These are phyloP conservation scores for Ogataea polymorpha DNA, from an alignment of 805 yeast species.

Conservation along the genomic window DNA sequence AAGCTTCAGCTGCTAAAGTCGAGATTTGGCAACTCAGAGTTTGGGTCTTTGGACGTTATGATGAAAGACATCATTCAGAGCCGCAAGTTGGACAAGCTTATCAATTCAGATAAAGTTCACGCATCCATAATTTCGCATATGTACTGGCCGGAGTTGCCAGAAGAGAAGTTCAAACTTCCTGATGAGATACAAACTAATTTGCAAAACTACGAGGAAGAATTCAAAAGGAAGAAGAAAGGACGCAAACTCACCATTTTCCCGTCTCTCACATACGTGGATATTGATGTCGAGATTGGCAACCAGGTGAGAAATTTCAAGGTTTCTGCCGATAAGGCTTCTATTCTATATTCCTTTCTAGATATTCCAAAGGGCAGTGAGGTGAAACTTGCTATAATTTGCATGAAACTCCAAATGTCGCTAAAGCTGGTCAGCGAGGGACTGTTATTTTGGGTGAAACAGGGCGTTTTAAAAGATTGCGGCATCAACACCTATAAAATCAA, in stretches of 20 bases:
- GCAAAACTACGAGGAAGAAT: slow-evolving; percentile 41
- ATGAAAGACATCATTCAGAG: slow-evolving; percentile 66
- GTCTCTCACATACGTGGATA: slow-evolving; percentile 56
- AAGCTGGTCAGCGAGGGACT: slow-evolving; percentile 39
- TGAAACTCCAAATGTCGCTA: slow-evolving; percentile 40
- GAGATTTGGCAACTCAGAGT: slow-evolving; percentile 64
- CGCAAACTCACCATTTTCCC: slow-evolving; percentile 57
- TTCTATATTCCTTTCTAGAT: slow-evolving; percentile 35
- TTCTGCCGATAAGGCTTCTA: slow-evolving; percentile 66
- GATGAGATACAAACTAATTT: slow-evolving; percentile 38
- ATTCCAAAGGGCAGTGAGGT: slow-evolving; percentile 22
- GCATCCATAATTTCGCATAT: slow-evolving; percentile 69
- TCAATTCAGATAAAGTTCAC: slow-evolving; percentile 37
- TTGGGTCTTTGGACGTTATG: slow-evolving; percentile 81
- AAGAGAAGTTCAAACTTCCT: slow-evolving; percentile 50
- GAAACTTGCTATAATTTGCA: slow-evolving; percentile 34
- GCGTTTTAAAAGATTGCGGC: slow-evolving; percentile 45
- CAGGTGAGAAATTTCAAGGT: slow-evolving; percentile 41
- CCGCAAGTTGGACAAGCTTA: slow-evolving; percentile 38
- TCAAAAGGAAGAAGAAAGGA: slow-evolving; percentile 46
- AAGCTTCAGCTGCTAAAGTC: slow-evolving; percentile 54
- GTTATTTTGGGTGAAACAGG: slow-evolving; percentile 61
- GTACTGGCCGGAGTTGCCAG: slow-evolving; percentile 71
- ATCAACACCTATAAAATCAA: slow-evolving; percentile 37
- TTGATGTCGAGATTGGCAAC: slow-evolving; percentile 58